These are phyloP conservation scores for Rosa lucieae DNA, from an alignment of 306 rosid species.

Conservation along the genomic window DNA sequence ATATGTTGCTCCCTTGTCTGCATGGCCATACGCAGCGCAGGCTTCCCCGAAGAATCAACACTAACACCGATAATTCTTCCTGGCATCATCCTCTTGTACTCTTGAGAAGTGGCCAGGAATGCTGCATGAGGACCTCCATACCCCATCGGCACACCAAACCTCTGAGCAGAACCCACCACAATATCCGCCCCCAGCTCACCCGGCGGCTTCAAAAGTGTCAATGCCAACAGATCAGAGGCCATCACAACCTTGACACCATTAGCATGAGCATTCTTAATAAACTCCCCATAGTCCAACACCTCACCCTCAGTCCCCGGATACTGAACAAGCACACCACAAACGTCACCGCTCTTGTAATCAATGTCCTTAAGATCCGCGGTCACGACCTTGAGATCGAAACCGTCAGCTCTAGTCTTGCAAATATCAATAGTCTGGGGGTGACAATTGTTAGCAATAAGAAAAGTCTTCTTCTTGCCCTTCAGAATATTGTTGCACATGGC, in stretches of 20 bases:
- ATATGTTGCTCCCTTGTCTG: slow-evolving; percentile 99
- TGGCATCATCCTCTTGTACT: slow-evolving; percentile 99
- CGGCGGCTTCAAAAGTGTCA: slow-evolving; percentile 90
- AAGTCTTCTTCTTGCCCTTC: slow-evolving; percentile 93
- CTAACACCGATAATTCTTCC: slow-evolving; percentile 96
- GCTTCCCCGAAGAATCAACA: slow-evolving; percentile 88
- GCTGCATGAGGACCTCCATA: slow-evolving; percentile 99
- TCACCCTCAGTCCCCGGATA: slow-evolving; percentile 99
- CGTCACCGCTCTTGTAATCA: slow-evolving; percentile 84
- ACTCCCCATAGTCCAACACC: slow-evolving; percentile 90
- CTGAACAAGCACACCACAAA: slow-evolving; percentile 97
- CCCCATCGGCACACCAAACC: slow-evolving; percentile 99
- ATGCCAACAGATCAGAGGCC: slow-evolving; percentile 89
- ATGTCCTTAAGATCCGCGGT: slow-evolving; percentile 64
- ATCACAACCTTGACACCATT: slow-evolving; percentile 95
- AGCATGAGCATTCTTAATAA: slow-evolving; percentile 89
- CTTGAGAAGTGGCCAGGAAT: slow-evolving; percentile 96
- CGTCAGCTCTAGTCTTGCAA: slow-evolving; percentile 87
- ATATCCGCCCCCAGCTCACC: slow-evolving; percentile 97
- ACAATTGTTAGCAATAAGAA: slow-evolving; percentile 74
- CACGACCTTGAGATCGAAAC: slow-evolving; percentile 81
- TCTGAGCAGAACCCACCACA: slow-evolving; percentile 95
- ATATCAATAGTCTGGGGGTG: slow-evolving; percentile 95
- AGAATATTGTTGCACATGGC: slow-evolving; percentile 89
- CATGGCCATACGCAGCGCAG: slow-evolving; percentile 98